Percentiles rank a stretch among this genome's conserved stretches.
These are phyloP conservation scores for Tetrahymena thermophila DNA, from an alignment of 73 alveolate species.

Conservation along the genomic window DNA sequence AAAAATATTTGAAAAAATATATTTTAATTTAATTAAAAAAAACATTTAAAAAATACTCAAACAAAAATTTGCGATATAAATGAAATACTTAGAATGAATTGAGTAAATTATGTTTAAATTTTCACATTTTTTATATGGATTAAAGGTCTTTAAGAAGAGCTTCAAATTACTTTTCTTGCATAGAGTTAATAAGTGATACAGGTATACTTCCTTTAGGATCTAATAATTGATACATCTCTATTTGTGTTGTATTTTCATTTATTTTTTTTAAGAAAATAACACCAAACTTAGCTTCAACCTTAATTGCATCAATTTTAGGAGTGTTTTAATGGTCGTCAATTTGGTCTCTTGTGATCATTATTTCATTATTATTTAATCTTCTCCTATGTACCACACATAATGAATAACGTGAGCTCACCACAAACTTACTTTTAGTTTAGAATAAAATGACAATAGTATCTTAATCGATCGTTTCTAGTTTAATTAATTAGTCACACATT, in stretches of 20 bases:
- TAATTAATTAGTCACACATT: not conserved
- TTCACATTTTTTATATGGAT: not conserved
- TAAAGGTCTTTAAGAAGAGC: not conserved
- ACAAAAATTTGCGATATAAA: too few relatives aligned
- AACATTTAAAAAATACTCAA: too few relatives aligned
- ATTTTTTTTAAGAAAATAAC: not conserved
- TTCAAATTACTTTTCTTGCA: not conserved
- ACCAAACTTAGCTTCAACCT: not conserved
- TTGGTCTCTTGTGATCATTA: not conserved
- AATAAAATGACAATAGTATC: not conserved
- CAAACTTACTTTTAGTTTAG: not conserved
- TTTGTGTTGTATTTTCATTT: not conserved
- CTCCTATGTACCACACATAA: not conserved
- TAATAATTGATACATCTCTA: not conserved
- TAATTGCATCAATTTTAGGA: not conserved
- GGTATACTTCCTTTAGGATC: not conserved
- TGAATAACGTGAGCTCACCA: not conserved
- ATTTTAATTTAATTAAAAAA: too few relatives aligned
- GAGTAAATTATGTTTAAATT: too few relatives aligned
- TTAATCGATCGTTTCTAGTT: not conserved
- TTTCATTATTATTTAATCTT: not conserved
- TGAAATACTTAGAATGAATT: too few relatives aligned
- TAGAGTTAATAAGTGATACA: not conserved
- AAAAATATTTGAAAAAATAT: too few relatives aligned
- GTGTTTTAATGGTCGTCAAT: not conserved